Conservation (phyloP, 495 filamentous ascomycete genomes). For the Trichodelitschia bisporula region DNA sequence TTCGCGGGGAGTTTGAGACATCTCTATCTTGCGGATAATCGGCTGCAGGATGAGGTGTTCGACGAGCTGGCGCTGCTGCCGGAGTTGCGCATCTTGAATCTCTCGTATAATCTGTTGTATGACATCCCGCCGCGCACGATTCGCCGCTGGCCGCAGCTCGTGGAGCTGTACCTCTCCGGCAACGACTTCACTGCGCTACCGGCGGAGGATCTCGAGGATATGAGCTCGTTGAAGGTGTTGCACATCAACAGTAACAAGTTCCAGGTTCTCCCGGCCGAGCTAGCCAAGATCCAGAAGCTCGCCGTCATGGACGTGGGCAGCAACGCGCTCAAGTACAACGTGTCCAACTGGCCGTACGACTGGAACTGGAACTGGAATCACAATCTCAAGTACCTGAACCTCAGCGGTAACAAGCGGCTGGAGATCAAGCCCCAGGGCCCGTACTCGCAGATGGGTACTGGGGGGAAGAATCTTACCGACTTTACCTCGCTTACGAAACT, state of each 20-base stretch:
- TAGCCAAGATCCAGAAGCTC: conserved; percentile 79
- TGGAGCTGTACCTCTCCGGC: conserved; percentile 84
- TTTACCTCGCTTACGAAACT: conserved; percentile 74
- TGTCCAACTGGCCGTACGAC: conserved; percentile 97
- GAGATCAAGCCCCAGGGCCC: conserved; percentile 78
- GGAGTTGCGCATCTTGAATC: conserved; percentile 71
- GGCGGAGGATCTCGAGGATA: conserved; percentile 82
- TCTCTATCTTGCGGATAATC: conserved; percentile 79
- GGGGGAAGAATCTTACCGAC: conserved; percentile 55
- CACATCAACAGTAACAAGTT: conserved; percentile 97
- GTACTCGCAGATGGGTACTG: conserved; percentile 21
- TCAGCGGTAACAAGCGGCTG: conserved; percentile 88
- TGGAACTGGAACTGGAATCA: conserved; percentile 99
- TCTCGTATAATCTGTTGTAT: conserved; percentile 84
- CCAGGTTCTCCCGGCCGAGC: conserved; percentile 82
- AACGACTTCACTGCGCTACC: conserved; percentile 82
- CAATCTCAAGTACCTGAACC: conserved; percentile 80
- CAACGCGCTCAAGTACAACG: conserved; percentile 96
- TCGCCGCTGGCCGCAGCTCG: conserved; percentile 62
- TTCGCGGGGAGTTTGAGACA: conserved; percentile 67
- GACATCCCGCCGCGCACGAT: conserved; percentile 79
- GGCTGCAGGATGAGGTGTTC: conserved; percentile 79
- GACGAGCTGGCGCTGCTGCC: conserved; percentile 63
- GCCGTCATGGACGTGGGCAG: conserved; percentile 82
- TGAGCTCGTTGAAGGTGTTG: conserved; percentile 60